Percentiles rank a stretch among this genome's conserved stretches.
Evolutionary conservation across 106 monocot species (phyloP).

Genomic region (Dendrobium chrysotoxum): DNA sequence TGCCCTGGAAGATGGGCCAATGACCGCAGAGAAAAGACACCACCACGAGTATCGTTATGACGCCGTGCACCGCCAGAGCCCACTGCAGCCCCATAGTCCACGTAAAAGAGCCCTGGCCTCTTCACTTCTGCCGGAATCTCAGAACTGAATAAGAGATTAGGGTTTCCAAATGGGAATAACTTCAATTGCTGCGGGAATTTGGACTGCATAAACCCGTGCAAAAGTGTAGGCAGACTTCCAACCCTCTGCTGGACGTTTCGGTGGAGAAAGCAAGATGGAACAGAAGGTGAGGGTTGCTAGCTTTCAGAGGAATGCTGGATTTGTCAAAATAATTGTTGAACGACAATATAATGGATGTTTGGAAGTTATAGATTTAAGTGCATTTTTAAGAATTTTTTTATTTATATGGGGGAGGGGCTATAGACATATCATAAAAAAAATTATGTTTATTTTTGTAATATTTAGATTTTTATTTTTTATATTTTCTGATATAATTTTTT

Average conservation of each 20-base stretch:
- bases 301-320: no score
- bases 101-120: not conserved
- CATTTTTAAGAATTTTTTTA: no score
- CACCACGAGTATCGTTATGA: conserved; percentile 57
- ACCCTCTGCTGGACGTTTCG: not conserved
- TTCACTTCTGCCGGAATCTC: not conserved
- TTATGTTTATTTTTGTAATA: no score
- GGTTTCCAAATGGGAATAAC: not conserved
- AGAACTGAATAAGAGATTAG: not conserved
- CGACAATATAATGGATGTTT: no score
- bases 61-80: conserved; percentile 61
- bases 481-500: no score
- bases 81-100: conserved; percentile 58
- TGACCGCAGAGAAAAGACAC: conserved; percentile 83
- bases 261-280: no score
- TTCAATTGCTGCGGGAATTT: not conserved
- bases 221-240: not conserved
- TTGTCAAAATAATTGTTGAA: no score
- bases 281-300: no score
- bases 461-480: no score
- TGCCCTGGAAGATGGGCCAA: conserved; percentile 92
- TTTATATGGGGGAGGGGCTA: no score
- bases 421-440: no score
- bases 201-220: not conserved
- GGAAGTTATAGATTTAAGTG: no score